These are phyloP conservation scores for Ceratocystis harringtonii DNA, from an alignment of 2,329 filamentous ascomycete genomes.

Conservation along the genomic window DNA sequence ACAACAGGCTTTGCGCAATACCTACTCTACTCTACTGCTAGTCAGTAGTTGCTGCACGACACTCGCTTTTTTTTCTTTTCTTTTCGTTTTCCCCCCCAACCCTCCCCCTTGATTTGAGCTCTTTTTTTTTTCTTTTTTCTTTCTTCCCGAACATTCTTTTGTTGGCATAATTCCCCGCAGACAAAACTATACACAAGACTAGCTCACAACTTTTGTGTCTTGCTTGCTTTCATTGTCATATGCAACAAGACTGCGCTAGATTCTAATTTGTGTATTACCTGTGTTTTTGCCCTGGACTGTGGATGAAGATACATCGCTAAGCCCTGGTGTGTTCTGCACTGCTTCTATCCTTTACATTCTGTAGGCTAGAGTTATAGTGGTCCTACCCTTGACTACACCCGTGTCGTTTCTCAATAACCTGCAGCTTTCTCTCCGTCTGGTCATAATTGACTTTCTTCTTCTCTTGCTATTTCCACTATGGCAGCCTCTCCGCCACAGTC, in stretches of 20 bases:
- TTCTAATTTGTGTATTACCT: neutral
- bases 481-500: conserved; percentile 56
- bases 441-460: neutral
- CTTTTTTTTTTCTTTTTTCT: conserved; percentile 1
- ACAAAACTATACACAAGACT: neutral
- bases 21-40: neutral
- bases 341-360: neutral
- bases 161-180: conserved; percentile 3
- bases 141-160: neutral
- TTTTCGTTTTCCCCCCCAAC: neutral
- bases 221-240: neutral
- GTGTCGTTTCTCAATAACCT: neutral
- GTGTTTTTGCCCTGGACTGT: neutral
- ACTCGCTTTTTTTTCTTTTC: neutral
- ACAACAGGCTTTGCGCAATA: conserved; percentile 5
- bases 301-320: neutral
- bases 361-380: neutral
- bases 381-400: neutral
- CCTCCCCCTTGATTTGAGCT: neutral
- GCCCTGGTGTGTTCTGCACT: neutral
- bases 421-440: neutral
- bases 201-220: neutral
- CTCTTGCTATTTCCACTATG: conserved; percentile 30
- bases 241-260: neutral
- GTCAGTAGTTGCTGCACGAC: conserved; percentile 4